These are phyloP conservation scores for Aspergillus pseudoterreus DNA, from an alignment of 2,329 filamentous ascomycete species.

Conservation along the genomic window DNA sequence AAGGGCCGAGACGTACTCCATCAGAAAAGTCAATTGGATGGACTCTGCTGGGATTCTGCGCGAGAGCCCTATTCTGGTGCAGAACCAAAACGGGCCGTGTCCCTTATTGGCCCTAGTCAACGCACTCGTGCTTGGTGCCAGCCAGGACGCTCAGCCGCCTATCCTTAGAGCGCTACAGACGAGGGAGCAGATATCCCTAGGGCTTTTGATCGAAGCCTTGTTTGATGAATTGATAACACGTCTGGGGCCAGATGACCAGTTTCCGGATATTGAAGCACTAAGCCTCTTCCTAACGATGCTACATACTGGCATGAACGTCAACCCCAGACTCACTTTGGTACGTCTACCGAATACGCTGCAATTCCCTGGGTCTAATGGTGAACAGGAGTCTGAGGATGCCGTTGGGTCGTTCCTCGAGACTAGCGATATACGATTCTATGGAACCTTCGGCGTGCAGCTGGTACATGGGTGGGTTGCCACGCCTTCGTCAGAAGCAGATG, in stretches of 20 bases:
- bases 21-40: conserved; percentile 86
- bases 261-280: conserved; percentile 85
- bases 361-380: conserved; percentile 36
- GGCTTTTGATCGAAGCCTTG: conserved; percentile 79
- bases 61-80: conserved; percentile 81
- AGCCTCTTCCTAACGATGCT: conserved; percentile 84
- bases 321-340: conserved; percentile 75
- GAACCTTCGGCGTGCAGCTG: conserved; percentile 80
- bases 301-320: conserved; percentile 97
- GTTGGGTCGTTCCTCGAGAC: conserved; percentile 85
- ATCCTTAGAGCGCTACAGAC: conserved; percentile 73
- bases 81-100: conserved; percentile 93
- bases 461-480: conserved; percentile 88
- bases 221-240: conserved; percentile 90
- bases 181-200: conserved; percentile 83
- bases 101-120: conserved; percentile 91
- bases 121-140: conserved; percentile 79
- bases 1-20: conserved; percentile 77
- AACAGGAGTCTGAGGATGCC: conserved; percentile 30
- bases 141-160: conserved; percentile 61
- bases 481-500: conserved; percentile 62
- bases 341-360: neutral
- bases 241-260: conserved; percentile 60
- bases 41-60: conserved; percentile 65
- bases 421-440: conserved; percentile 83